Evolutionary conservation across 2,329 filamentous ascomycete genomes (phyloP), one percentile per base, ranked within the genome.

Genomic region (Fonsecaea pedrosoi): DNA sequence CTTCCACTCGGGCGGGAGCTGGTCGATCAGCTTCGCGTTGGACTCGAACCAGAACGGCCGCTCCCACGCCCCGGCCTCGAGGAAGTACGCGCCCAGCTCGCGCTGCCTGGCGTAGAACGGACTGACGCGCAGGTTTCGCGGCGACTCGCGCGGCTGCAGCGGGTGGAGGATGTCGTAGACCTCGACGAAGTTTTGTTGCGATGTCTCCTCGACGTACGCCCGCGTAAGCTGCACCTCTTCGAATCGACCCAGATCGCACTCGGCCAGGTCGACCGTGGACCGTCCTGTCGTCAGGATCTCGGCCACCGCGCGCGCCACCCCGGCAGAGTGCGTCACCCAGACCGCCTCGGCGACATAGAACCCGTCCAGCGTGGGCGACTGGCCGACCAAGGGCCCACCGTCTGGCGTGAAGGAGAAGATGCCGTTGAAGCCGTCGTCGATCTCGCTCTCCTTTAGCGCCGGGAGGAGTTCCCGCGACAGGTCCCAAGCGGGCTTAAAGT

Each of bases 341-440:
- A 89, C 86, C 4, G 87, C 87, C 71, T 89, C 87, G 0, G 87
- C 87, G 0, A 89, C 85, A 70, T 82, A 89, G 76, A 89, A 89
- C 12, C 85, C 85, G 54, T 88, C 84, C 0, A 89, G 75, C 13
- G 81, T 82, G 6, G 87, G 86, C 0, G 85, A 80, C 71, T 85
- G 82, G 2, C 87, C 87, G 1, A 89, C 79, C 0, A 89, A 79
- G 0, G 87, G 84, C 0, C 85, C 86, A 0, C 87, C 87, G 60
- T 89, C 87, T 0, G 87, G 87, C 0, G 87, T 89, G 72, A 89
- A 89, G 0, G 87, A 89, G 75, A 89, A 87, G 71, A 89, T 82
- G 2, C 87, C 87, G 71, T 89, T 89, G 80, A 89, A 89, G 0
- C 86, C 87, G 48, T 87, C 83, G 0, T 79, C 83, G 6, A 89